Evolutionary conservation across 805 yeast genomes (phyloP).

Genomic region (Torulaspora maleeae): DNA sequence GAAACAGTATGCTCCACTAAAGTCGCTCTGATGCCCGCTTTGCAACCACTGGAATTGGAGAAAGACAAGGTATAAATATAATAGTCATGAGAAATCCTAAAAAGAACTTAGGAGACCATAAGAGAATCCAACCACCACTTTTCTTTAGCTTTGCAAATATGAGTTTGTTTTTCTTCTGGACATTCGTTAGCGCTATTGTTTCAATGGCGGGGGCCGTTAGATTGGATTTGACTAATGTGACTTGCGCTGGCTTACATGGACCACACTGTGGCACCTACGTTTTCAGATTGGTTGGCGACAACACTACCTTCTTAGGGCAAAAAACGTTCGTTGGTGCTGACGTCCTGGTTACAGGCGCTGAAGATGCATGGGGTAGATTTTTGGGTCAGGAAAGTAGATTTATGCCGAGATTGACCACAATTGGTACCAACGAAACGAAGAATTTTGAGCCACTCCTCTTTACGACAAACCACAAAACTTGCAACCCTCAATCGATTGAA

Average conservation of each 20-base stretch:
- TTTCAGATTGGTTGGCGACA: slow-evolving; percentile 13
- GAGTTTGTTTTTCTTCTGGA: not conserved
- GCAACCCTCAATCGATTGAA: slow-evolving; percentile 15
- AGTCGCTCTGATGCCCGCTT: too few relatives aligned
- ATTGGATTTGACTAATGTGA: slow-evolving; percentile 13
- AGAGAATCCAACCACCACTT: not conserved
- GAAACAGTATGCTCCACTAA: too few relatives aligned
- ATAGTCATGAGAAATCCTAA: too few relatives aligned
- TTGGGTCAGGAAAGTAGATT: slow-evolving; percentile 12
- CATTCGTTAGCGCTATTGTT: slow-evolving; percentile 1
- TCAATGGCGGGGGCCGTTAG: slow-evolving; percentile 12
- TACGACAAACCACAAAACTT: slow-evolving; percentile 13
- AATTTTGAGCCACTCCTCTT: slow-evolving; percentile 14
- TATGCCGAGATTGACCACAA: slow-evolving; percentile 14
- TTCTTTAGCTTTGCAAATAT: too few relatives aligned
- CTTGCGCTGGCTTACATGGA: slow-evolving; percentile 15
- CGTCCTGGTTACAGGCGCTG: slow-evolving; percentile 10
- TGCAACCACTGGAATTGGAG: too few relatives aligned
- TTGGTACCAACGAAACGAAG: slow-evolving; percentile 15
- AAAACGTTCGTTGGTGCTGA: slow-evolving; percentile 17
- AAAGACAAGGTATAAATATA: too few relatives aligned
- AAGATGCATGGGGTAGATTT: slow-evolving; percentile 16
- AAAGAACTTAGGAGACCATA: too few relatives aligned
- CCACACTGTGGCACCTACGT: slow-evolving; percentile 18
- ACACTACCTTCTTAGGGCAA: slow-evolving; percentile 12